These are phyloP conservation scores for Sordariomycetes sp. DNA, from an alignment of 2,329 filamentous ascomycete species.

Conservation along the genomic window DNA sequence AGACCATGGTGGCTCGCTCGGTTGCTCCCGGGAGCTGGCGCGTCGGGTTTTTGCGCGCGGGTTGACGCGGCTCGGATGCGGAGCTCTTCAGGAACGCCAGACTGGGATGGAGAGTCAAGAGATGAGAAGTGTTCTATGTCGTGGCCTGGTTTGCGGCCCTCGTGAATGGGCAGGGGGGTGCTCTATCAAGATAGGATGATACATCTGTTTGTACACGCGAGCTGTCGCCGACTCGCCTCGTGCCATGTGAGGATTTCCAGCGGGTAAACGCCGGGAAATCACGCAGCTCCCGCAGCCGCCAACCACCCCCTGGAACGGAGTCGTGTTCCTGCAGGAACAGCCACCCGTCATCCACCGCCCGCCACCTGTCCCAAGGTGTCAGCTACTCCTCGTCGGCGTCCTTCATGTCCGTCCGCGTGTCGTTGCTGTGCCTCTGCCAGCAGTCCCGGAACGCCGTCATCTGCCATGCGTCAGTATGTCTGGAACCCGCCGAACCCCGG, in stretches of 20 bases:
- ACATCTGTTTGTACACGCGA: not conserved
- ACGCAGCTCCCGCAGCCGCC: not conserved
- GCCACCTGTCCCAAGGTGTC: not conserved
- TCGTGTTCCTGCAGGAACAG: not conserved
- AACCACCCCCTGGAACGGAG: not conserved
- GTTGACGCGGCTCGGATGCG: not conserved
- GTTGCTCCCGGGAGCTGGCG: not conserved
- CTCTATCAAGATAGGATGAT: not conserved
- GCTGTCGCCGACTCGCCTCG: too few species aligned
- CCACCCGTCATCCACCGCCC: not conserved
- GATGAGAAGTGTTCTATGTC: not conserved
- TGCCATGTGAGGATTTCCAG: not conserved
- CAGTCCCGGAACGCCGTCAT: conserved; percentile 5
- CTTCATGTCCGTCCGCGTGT: conserved; percentile 4
- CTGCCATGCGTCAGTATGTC: not conserved
- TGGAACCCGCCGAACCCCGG: not conserved
- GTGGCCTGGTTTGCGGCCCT: not conserved
- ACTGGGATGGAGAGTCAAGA: not conserved
- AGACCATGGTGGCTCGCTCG: not conserved
- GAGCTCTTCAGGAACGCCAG: not conserved
- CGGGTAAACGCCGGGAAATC: not conserved
- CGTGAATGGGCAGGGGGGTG: not conserved
- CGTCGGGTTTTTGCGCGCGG: not conserved
- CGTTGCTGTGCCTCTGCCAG: conserved; percentile 5
- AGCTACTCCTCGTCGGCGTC: conserved; percentile 1